Conservation (phyloP, 202 grass and related monocot genomes). For the Hordeum pubiflorum region DNA sequence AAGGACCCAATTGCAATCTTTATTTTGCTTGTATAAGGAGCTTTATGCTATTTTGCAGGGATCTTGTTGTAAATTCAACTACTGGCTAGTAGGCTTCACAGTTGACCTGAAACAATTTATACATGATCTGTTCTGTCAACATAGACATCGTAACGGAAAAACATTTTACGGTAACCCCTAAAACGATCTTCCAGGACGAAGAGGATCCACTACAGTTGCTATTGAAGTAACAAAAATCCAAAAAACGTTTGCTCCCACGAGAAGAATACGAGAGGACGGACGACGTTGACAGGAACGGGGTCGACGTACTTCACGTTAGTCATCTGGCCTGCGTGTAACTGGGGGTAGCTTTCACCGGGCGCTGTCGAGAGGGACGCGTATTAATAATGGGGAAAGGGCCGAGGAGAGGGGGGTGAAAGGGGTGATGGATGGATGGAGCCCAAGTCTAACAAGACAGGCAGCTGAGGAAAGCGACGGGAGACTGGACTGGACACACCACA, state of each 20-base stretch:
- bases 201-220: too few species aligned
- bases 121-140: too few species aligned
- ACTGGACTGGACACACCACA: neutral
- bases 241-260: neutral
- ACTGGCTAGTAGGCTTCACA: too few species aligned
- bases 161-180: too few species aligned
- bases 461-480: constrained; percentile 24
- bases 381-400: neutral
- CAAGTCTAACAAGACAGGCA: constrained; percentile 11
- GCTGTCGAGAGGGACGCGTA: neutral
- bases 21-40: too few species aligned
- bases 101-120: too few species aligned
- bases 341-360: neutral
- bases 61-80: too few species aligned
- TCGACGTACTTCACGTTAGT: neutral
- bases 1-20: too few species aligned
- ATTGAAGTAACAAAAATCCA: neutral
- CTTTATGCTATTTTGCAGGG: too few species aligned
- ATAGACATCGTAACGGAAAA: too few species aligned
- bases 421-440: neutral
- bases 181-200: too few species aligned
- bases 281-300: neutral
- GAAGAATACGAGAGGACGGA: neutral
- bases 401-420: neutral
- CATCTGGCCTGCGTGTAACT: neutral